Conservation (phyloP, 2,329 filamentous ascomycete species). For the Aciculosporium take region DNA sequence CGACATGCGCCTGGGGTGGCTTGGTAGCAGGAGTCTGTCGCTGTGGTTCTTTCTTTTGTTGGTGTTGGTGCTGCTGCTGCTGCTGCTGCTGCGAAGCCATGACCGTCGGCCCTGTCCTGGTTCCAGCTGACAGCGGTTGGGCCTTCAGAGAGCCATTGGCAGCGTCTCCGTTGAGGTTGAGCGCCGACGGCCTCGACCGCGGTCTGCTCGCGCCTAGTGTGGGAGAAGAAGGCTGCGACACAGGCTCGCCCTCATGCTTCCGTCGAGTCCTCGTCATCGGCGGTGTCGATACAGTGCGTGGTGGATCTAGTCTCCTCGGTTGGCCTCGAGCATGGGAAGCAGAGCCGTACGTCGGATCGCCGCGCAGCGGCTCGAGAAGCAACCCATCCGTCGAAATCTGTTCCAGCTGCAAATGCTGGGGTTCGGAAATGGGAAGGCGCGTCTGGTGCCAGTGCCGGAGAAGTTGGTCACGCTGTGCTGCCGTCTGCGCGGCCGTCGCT, state of each 20-base stretch:
- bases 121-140: conserved; percentile 10
- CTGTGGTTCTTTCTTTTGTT: neutral
- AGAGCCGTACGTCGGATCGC: neutral
- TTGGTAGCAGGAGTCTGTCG: conserved; percentile 5
- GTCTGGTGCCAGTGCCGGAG: neutral
- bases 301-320: conserved; percentile 19
- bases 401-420: neutral
- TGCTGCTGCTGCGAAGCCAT: conserved; percentile 7
- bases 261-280: conserved; percentile 28
- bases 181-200: conserved; percentile 25
- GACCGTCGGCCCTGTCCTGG: conserved; percentile 13
- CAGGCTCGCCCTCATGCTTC: conserved; percentile 10
- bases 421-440: neutral
- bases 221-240: conserved; percentile 18
- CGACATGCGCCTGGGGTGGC: conserved; percentile 9
- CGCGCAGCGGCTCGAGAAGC: conserved; percentile 13
- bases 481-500: conserved; percentile 18
- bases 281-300: conserved; percentile 37
- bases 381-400: conserved; percentile 13
- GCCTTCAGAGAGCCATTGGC: conserved; percentile 6
- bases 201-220: conserved; percentile 39
- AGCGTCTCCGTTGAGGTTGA: conserved; percentile 27
- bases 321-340: conserved; percentile 10
- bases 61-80: conserved; percentile 2
- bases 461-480: conserved; percentile 15